A percentile compares a stretch with the other conserved stretches of the same genome.
These are phyloP conservation scores for Ceratocystis albifundus DNA, from an alignment of 2,329 filamentous ascomycete genomes.

Conservation along the genomic window DNA sequence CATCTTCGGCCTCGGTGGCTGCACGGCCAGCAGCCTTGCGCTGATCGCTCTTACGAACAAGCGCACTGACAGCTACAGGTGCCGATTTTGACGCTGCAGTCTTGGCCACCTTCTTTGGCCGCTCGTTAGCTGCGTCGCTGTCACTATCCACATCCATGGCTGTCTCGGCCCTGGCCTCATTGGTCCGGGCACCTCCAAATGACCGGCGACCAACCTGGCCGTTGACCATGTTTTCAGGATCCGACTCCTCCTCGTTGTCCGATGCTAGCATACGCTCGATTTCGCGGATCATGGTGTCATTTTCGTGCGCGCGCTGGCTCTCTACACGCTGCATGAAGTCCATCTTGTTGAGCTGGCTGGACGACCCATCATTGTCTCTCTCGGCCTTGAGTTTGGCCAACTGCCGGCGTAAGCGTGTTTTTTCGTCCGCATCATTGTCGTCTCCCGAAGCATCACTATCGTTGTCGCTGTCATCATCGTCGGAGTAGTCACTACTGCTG, in stretches of 20 bases:
- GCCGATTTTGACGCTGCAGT: slow-evolving; percentile 11
- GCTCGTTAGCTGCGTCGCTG: slow-evolving; percentile 26
- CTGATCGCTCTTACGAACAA: slow-evolving; percentile 19
- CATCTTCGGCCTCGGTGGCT: slow-evolving; percentile 23
- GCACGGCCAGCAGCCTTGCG: slow-evolving; percentile 26
- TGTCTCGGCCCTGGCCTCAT: slow-evolving; percentile 15
- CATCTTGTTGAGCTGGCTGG: slow-evolving; percentile 66
- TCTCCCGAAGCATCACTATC: slow-evolving; percentile 33
- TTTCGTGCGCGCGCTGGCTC: slow-evolving; percentile 61
- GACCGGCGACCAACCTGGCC: slow-evolving; percentile 50
- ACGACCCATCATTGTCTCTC: slow-evolving; percentile 41
- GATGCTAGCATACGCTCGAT: slow-evolving; percentile 63
- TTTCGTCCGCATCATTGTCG: slow-evolving; percentile 37
- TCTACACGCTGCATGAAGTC: slow-evolving; percentile 93
- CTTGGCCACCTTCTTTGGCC: slow-evolving; percentile 24
- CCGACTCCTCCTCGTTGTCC: slow-evolving; percentile 43
- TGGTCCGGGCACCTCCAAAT: slow-evolving; percentile 34
- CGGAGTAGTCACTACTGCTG: slow-evolving; percentile 42
- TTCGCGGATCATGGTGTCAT: slow-evolving; percentile 61
- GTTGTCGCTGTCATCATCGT: slow-evolving; percentile 41
- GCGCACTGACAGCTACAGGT: slow-evolving; percentile 12
- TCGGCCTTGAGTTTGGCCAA: slow-evolving; percentile 34
- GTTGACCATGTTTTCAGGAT: slow-evolving; percentile 38
- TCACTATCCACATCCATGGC: slow-evolving; percentile 24
- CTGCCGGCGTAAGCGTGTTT: slow-evolving; percentile 38